phyloP scores from a whole-genome alignment of 345 rosid species.

The Aquilaria yunnanensis region DNA sequence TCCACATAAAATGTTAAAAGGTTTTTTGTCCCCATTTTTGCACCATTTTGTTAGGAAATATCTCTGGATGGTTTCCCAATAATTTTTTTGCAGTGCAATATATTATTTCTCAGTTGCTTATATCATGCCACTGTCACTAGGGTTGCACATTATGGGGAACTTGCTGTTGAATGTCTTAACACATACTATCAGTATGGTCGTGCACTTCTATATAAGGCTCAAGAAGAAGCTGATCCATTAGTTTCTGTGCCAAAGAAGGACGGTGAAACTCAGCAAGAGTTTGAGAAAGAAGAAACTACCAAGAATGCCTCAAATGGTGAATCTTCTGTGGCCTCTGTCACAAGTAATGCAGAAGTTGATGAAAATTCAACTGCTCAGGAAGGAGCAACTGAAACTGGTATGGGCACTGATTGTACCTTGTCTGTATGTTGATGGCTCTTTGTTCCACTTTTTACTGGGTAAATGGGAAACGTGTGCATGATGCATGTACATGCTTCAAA shows the following conservation, averaged over 20 bases:
- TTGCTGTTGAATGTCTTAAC: constrained; percentile 54
- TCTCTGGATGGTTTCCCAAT: too few species aligned
- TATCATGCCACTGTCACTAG: constrained; percentile 19
- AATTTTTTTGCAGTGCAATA: too few species aligned
- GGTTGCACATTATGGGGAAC: constrained; percentile 74
- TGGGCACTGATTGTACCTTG: constrained; percentile 10
- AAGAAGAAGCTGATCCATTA: constrained; percentile 88
- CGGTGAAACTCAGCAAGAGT: constrained; percentile 27
- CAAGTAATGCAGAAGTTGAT: constrained; percentile 38
- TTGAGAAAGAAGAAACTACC: constrained; percentile 38
- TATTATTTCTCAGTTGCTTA: background rate
- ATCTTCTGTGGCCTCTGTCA: constrained; percentile 42
- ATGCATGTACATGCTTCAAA: too few species aligned
- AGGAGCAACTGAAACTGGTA: constrained; percentile 38
- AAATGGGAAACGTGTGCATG: background rate
- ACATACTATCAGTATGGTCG: constrained; percentile 81
- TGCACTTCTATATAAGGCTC: constrained; percentile 77
- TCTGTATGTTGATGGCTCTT: background rate
- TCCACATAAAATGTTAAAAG: too few species aligned
- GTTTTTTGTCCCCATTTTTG: too few species aligned
- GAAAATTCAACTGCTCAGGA: constrained; percentile 44
- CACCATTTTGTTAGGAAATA: too few species aligned
- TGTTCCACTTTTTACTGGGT: background rate
- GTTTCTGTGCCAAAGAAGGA: constrained; percentile 71
- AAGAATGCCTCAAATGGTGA: constrained; percentile 38